phyloP scores from a whole-genome alignment of 2,329 filamentous ascomycete species.

The Beauveria caledonica region DNA sequence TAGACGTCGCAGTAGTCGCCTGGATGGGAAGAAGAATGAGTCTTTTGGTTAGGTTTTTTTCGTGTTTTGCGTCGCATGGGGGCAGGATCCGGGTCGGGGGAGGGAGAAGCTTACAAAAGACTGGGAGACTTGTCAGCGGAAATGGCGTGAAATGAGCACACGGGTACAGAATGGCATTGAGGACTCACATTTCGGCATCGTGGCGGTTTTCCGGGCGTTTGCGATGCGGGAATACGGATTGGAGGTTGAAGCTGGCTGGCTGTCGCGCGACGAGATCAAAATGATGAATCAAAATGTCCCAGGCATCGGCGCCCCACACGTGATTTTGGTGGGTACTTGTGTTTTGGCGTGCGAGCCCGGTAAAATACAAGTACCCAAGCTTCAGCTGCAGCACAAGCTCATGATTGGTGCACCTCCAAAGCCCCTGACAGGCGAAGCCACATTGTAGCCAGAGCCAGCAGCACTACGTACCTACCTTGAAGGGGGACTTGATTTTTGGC shows the following conservation, averaged over 20 bases:
- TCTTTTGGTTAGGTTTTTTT: conserved; percentile 1
- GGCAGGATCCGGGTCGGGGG: background rate
- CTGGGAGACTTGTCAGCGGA: conserved; percentile 28
- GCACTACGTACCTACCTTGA: background rate
- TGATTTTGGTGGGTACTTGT: conserved; percentile 4
- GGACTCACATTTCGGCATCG: conserved; percentile 81
- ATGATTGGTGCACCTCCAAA: conserved; percentile 2
- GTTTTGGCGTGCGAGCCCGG: background rate
- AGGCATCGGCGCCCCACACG: conserved; percentile 7
- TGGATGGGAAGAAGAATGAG: conserved; percentile 10
- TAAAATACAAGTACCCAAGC: background rate
- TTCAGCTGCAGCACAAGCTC: background rate
- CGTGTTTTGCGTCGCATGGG: background rate
- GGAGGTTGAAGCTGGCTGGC: background rate
- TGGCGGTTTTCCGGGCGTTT: conserved; percentile 25
- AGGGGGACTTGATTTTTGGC: conserved; percentile 4
- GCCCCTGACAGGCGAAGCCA: conserved; percentile 9
- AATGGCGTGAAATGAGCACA: background rate
- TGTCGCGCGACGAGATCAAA: conserved; percentile 9
- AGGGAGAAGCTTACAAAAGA: conserved; percentile 21
- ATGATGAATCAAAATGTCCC: background rate
- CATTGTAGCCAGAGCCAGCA: background rate
- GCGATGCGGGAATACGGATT: background rate
- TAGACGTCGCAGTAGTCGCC: conserved; percentile 99
- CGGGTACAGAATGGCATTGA: background rate